These are phyloP conservation scores for Colletotrichum karsti DNA, from an alignment of 2,329 filamentous ascomycete genomes.

Conservation along the genomic window DNA sequence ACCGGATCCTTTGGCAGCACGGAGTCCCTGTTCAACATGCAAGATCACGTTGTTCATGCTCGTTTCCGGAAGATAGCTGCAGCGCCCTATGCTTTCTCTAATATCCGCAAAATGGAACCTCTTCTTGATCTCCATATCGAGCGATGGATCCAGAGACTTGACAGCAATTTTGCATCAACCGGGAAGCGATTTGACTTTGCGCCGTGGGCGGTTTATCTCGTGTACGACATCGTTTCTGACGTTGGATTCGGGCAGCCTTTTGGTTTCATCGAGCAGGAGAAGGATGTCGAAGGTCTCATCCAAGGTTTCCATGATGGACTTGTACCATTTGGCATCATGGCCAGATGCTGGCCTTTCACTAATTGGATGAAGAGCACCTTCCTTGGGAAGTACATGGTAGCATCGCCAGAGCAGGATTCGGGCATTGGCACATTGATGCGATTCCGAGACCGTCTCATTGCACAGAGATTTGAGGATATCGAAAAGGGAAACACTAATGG, in stretches of 20 bases:
- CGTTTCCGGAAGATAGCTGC: conserved; percentile 63
- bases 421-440: conserved; percentile 66
- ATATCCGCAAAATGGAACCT: conserved; percentile 67
- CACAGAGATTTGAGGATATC: conserved; percentile 55
- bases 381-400: conserved; percentile 59
- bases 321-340: conserved; percentile 58
- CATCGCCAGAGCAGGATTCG: conserved; percentile 59
- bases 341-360: conserved; percentile 61
- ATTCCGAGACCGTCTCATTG: conserved; percentile 63
- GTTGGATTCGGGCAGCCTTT: conserved; percentile 64
- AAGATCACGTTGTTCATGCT: conserved; percentile 58
- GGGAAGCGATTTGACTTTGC: conserved; percentile 61
- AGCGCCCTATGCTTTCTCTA: conserved; percentile 62
- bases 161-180: conserved; percentile 52
- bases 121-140: conserved; percentile 59
- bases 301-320: conserved; percentile 62
- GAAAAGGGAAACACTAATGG: conserved; percentile 50
- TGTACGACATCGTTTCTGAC: conserved; percentile 66
- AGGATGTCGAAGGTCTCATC: conserved; percentile 62
- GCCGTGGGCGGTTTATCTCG: conserved; percentile 63
- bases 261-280: conserved; percentile 61
- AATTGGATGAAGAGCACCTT: conserved; percentile 63
- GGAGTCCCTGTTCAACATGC: conserved; percentile 67
- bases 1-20: conserved; percentile 64
- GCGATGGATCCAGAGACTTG: conserved; percentile 59